Evolutionary conservation across 257 asterid species (phyloP).

Genomic region (Fraxinus pennsylvanica): DNA sequence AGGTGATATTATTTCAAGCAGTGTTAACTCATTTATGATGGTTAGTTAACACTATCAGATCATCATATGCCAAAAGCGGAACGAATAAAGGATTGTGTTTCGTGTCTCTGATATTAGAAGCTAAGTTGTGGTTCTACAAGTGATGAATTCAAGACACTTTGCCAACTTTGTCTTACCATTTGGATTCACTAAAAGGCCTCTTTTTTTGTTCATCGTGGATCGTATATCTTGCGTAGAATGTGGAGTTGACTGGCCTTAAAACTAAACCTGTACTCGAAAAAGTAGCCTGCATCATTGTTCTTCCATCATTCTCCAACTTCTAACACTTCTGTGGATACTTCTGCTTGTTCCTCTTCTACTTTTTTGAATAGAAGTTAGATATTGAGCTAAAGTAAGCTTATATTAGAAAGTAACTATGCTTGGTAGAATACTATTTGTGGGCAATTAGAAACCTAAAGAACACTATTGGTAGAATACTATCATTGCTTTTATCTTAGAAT

Average conservation of each 20-base stretch:
- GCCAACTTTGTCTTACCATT: neutral
- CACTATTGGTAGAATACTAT: no score
- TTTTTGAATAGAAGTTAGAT: neutral
- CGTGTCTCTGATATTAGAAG: conserved; percentile 7
- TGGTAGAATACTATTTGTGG: neutral
- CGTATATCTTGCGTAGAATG: neutral
- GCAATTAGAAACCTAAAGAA: neutral
- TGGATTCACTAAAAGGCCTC: neutral
- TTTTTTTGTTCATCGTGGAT: neutral
- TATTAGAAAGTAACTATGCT: neutral
- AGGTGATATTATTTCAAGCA: neutral
- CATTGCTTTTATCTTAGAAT: no score
- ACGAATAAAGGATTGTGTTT: conserved; percentile 8
- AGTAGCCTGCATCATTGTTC: neutral
- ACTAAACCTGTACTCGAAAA: neutral
- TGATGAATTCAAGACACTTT: neutral
- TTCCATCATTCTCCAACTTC: neutral
- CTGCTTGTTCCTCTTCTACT: neutral
- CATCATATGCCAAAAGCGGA: neutral
- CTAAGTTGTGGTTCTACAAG: neutral
- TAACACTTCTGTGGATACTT: neutral
- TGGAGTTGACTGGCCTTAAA: neutral
- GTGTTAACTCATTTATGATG: neutral
- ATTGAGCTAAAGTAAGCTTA: neutral
- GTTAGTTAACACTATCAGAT: neutral